Base-by-base conservation (phyloP, 75 land plant genomes). In the Pseudotsuga menziesii region DNA sequence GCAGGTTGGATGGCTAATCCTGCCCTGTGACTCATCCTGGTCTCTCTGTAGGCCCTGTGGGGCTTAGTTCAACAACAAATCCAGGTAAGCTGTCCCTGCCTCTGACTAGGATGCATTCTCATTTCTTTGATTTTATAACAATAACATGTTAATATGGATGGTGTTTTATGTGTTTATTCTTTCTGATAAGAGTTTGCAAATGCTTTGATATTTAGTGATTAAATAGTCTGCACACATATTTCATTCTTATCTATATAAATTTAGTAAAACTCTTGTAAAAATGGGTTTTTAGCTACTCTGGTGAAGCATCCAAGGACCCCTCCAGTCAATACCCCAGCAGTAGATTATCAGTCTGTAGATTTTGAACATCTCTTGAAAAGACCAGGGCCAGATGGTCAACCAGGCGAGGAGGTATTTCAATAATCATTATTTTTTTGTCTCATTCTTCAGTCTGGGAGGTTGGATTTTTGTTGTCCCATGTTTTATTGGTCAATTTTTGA, bases 1-100 rank as follows among this genome's bases (percentile, higher is more conserved):
- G n/a, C n/a, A n/a, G n/a, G 96, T 61, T 93, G 96, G 96, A 93
- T 93, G 96, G 82, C 91, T 17, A 91, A 82, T 85, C 85, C 96
- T 5, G 58, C 23, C 60, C 88, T 66, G 90, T 85, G 14, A 59
- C 85, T 56, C 93, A 87, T 81, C 86, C 91, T 35, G 91, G 86
- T 16, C 88, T 84, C 73, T 90, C 91, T 54, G 89, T 86, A 27
- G 91, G 82, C 35, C 77, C 86, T 72, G 85, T 85, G 61, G 88
- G 91, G 15, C 89, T 91, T 29, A 79, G 87, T 75, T 74, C 80
- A 80, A 84, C 90, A 58, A 78, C 86, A 36, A 86, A 80, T 55
- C 75, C 93, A 64, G 85, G 93, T 89, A 77, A 72, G 39, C 55
- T 23, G 17, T 64, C 41, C 32, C 15, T 26, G 11, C 69, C 41